Percentiles rank a stretch among this genome's conserved stretches.
Evolutionary conservation across 129 eudicot species (phyloP).

Genomic region (Flaveria ramosissima): DNA sequence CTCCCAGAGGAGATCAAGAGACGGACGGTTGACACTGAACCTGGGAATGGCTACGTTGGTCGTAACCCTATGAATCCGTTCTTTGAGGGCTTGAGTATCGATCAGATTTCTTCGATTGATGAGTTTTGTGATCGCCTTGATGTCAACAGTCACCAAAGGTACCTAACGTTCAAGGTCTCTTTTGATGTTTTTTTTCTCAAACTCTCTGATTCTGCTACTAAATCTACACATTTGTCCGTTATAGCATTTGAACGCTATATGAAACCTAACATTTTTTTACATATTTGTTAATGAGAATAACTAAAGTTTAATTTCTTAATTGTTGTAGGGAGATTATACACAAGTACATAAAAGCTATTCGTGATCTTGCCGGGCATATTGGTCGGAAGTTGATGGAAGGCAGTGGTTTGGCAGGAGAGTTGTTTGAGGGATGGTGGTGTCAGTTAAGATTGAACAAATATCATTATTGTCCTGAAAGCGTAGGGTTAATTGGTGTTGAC

Average conservation of each 20-base stretch:
- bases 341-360: not conserved
- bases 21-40: not conserved
- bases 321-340: not conserved
- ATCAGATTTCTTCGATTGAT: not conserved
- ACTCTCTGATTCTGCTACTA: no score
- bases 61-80: not conserved
- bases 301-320: not conserved
- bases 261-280: no score
- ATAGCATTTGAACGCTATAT: no score
- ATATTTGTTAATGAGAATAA: no score
- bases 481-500: not conserved
- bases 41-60: not conserved
- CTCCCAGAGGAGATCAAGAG: not conserved
- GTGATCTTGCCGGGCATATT: not conserved
- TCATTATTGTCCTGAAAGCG: not conserved
- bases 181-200: no score
- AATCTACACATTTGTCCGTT: no score
- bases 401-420: not conserved
- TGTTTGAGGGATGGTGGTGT: not conserved
- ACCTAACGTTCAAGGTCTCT: not conserved
- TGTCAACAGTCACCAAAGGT: conserved; percentile 13
- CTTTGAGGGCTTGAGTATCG: not conserved
- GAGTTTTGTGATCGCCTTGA: conserved; percentile 10
- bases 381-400: not conserved
- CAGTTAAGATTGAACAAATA: not conserved